Evolutionary conservation across 176 grass and related monocot genomes (phyloP).

Genomic region (Aegilops umbellulata): DNA sequence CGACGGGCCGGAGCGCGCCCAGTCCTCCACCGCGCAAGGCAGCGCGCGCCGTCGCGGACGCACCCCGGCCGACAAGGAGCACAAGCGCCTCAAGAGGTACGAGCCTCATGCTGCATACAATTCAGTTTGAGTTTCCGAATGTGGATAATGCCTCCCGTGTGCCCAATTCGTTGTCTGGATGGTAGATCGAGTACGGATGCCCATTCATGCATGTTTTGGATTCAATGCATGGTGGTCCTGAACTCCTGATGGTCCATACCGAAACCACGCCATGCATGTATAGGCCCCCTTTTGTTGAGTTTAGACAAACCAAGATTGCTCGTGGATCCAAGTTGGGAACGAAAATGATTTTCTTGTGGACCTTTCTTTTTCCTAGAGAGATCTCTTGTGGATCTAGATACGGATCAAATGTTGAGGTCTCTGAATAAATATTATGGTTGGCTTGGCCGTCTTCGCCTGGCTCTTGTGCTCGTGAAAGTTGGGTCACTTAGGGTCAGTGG

Average conservation of each 20-base stretch:
- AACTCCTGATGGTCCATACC: slow-evolving; percentile 11
- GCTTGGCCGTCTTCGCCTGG: too few species aligned
- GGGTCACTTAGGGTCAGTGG: too few species aligned
- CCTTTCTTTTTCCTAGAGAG: not conserved
- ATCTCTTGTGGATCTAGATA: slow-evolving; percentile 8
- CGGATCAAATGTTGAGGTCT: too few species aligned
- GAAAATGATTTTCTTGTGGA: not conserved
- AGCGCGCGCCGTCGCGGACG: slow-evolving; percentile 48
- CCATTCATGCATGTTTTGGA: slow-evolving; percentile 28
- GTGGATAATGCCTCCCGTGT: not conserved
- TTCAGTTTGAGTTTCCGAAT: not conserved
- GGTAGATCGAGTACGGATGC: not conserved
- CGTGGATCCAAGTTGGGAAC: not conserved
- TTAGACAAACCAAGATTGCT: slow-evolving; percentile 21
- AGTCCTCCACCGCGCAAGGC: slow-evolving; percentile 45
- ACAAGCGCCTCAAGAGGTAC: slow-evolving; percentile 93
- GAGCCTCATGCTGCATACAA: not conserved
- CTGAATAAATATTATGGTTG: too few species aligned
- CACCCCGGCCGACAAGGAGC: slow-evolving; percentile 80
- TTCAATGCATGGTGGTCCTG: slow-evolving; percentile 22
- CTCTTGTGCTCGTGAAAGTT: too few species aligned
- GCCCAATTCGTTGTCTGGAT: not conserved
- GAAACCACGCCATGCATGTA: slow-evolving; percentile 4
- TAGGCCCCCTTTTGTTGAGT: not conserved
- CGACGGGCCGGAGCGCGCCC: slow-evolving; percentile 42